Conservation (phyloP, 2,329 filamentous ascomycete species). For the Xylariaceae sp. region DNA sequence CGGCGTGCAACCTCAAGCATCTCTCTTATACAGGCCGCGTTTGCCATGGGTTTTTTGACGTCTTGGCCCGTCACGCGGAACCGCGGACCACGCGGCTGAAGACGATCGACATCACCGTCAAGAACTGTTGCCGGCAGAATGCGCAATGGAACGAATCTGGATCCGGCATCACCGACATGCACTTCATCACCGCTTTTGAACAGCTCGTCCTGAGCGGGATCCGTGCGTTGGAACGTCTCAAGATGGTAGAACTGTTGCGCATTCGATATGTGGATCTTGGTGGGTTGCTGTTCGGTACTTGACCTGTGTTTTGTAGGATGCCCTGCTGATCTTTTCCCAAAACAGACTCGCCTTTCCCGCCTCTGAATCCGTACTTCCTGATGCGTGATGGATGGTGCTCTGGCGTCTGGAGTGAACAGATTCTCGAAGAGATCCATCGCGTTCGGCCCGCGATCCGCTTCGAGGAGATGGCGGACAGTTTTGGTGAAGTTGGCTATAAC, state of each 20-base stretch:
- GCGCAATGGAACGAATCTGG: constrained; percentile 56
- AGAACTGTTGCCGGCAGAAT: constrained; percentile 62
- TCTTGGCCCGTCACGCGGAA: constrained; percentile 46
- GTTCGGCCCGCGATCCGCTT: constrained; percentile 56
- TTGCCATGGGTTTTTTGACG: constrained; percentile 63
- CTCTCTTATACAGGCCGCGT: constrained; percentile 68
- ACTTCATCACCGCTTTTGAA: constrained; percentile 68
- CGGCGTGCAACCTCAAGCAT: constrained; percentile 58
- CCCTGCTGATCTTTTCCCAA: constrained; percentile 13
- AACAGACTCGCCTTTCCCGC: constrained; percentile 62
- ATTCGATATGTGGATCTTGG: constrained; percentile 71
- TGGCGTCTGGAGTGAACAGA: constrained; percentile 67
- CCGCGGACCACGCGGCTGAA: constrained; percentile 49
- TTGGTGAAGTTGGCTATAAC: constrained; percentile 53
- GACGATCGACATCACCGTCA: constrained; percentile 66
- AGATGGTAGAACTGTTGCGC: constrained; percentile 56
- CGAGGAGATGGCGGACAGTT: constrained; percentile 57
- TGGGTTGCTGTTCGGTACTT: constrained; percentile 31
- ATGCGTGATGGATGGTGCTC: constrained; percentile 55
- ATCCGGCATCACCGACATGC: constrained; percentile 65
- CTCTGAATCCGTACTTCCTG: constrained; percentile 68
- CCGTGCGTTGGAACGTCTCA: constrained; percentile 52
- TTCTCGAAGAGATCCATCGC: constrained; percentile 54
- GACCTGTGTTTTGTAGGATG: background rate
- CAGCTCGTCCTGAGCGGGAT: constrained; percentile 60